phyloP scores from a whole-genome alignment of 164 flowering plant genomes.

The Chimonanthus praecox region DNA sequence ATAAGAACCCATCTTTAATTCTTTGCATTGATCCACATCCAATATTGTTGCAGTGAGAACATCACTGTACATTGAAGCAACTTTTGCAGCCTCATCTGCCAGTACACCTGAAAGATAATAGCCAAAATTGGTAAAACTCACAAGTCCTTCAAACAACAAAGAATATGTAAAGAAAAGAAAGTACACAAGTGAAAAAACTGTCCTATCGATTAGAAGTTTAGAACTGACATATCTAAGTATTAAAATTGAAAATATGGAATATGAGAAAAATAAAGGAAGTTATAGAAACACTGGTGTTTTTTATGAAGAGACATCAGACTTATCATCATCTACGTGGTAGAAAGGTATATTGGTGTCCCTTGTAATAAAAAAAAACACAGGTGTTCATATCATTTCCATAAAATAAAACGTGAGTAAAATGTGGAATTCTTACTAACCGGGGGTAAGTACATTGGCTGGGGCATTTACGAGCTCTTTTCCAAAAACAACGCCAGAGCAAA shows the following conservation, averaged over 20 bases:
- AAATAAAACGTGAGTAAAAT: background rate
- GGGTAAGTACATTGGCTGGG: conserved; percentile 97
- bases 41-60: conserved; percentile 79
- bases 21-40: conserved; percentile 75
- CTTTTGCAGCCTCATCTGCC: conserved; percentile 83
- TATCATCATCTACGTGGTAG: no score
- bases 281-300: no score
- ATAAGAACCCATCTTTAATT: conserved; percentile 96
- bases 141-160: background rate
- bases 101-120: conserved; percentile 47
- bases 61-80: conserved; percentile 71
- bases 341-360: no score
- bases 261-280: no score
- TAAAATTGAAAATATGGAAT: no score
- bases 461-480: conserved; percentile 92
- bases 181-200: no score
- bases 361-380: no score
- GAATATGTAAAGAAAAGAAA: background rate
- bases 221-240: no score
- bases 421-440: conserved; percentile 45
- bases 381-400: no score
- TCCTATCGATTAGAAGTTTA: no score
- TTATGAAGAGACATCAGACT: no score
- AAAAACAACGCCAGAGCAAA: conserved; percentile 69
- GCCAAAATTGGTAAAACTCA: background rate